A percentile compares a stretch with the other conserved stretches of the same genome.
Evolutionary conservation across 208 protist species (phyloP).

Genomic region (Trypanosomatidae sp.): DNA sequence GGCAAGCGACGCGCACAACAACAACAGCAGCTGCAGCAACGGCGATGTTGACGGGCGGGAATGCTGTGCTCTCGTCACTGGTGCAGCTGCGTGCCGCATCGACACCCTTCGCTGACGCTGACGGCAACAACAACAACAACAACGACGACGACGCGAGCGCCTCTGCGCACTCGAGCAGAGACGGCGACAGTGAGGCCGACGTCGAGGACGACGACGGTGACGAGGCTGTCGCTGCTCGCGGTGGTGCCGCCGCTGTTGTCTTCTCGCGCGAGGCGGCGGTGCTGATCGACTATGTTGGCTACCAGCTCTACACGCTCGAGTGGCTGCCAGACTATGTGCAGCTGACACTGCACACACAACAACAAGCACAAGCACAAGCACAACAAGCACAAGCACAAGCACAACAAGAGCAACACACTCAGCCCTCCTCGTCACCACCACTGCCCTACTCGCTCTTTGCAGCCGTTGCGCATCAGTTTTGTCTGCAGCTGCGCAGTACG

Average conservation of each 20-base stretch:
- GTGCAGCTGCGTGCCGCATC: no score
- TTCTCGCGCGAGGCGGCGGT: slow-evolving; percentile 42
- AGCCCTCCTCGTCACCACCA: no score
- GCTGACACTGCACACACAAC: background rate
- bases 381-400: background rate
- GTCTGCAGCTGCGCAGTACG: slow-evolving; percentile 18
- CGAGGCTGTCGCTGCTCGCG: background rate
- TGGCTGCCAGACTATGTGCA: slow-evolving; percentile 34
- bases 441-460: slow-evolving; percentile 55
- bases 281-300: slow-evolving; percentile 53
- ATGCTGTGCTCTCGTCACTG: background rate
- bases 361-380: background rate
- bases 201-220: no score
- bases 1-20: no score
- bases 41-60: no score
- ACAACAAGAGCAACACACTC: no score
- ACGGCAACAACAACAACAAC: background rate
- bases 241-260: slow-evolving; percentile 1
- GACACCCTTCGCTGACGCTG: no score
- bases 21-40: no score
- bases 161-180: no score
- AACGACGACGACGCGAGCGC: background rate
- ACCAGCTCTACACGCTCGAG: slow-evolving; percentile 74
- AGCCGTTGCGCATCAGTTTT: slow-evolving; percentile 64
- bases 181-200: no score